Conservation (phyloP, 768 basidiomycete species). For the Lenzites betulinus region DNA sequence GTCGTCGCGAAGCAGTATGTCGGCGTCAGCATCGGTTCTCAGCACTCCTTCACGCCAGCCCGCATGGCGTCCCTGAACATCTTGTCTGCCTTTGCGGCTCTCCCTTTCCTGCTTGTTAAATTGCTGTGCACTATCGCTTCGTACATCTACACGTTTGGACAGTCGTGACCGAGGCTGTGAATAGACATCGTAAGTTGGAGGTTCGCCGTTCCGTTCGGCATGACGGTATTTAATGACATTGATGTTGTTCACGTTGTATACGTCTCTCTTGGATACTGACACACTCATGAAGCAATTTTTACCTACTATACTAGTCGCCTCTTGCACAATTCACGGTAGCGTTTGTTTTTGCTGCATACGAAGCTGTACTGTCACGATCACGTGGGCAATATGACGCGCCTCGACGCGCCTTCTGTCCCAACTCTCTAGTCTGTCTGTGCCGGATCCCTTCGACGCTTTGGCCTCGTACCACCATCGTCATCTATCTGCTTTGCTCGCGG, state of each 20-base stretch:
- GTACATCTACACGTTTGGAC: slow-evolving; percentile 12
- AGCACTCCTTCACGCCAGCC: slow-evolving; percentile 53
- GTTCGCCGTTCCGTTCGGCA: slow-evolving; percentile 1
- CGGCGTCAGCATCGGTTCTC: slow-evolving; percentile 33
- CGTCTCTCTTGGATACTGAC: slow-evolving; percentile 7
- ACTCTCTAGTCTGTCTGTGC: not conserved
- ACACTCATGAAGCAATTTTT: not conserved
- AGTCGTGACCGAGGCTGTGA: not conserved
- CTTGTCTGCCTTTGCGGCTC: not conserved
- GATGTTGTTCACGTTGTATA: slow-evolving; percentile 23
- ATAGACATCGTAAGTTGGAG: slow-evolving; percentile 15
- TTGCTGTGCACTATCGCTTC: slow-evolving; percentile 10
- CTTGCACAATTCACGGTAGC: not conserved
- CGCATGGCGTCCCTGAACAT: slow-evolving; percentile 62
- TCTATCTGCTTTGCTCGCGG: not conserved
- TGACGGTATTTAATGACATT: slow-evolving; percentile 21
- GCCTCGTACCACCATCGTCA: not conserved
- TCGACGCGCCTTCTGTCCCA: not conserved
- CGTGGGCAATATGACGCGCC: not conserved
- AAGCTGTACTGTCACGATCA: not conserved
- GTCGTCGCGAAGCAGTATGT: slow-evolving; percentile 43
- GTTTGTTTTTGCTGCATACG: not conserved
- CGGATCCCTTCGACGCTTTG: too few relatives aligned
- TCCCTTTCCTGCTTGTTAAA: not conserved
- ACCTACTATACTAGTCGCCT: not conserved